A percentile compares a stretch with the other conserved stretches of the same genome.
These are phyloP conservation scores for Avena atlantica DNA, from an alignment of 176 grass and related monocot genomes.

Conservation along the genomic window DNA sequence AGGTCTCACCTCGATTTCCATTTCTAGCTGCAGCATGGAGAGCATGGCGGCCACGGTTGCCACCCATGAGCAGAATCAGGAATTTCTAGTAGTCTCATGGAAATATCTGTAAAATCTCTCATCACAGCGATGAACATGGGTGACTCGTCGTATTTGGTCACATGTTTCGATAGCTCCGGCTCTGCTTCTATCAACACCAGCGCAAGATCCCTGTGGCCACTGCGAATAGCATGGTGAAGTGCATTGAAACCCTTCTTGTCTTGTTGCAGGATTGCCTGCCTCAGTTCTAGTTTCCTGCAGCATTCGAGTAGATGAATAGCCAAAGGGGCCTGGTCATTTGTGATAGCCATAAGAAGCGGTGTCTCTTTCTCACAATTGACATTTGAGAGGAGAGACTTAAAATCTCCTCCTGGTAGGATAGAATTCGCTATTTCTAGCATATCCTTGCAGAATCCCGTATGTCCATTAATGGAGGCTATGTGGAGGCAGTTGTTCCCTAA, in stretches of 20 bases:
- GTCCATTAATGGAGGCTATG: too few relatives aligned
- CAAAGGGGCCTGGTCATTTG: too few relatives aligned
- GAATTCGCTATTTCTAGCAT: too few relatives aligned
- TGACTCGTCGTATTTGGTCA: constrained; percentile 25
- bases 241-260: neutral
- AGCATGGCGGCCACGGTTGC: neutral
- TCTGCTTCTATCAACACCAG: neutral
- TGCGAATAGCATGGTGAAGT: neutral
- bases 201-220: neutral
- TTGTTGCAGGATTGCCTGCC: neutral
- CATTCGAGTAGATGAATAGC: too few relatives aligned
- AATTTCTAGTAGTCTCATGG: neutral
- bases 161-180: neutral
- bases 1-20: constrained; percentile 36
- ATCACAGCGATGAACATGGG: constrained; percentile 40
- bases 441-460: too few relatives aligned
- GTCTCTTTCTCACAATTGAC: too few relatives aligned
- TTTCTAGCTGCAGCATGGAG: constrained; percentile 25
- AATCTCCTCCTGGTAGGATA: too few relatives aligned
- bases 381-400: too few relatives aligned
- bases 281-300: neutral
- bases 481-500: too few relatives aligned
- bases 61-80: neutral
- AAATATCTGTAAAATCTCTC: constrained; percentile 12
- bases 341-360: too few relatives aligned